Evolutionary conservation across 345 rosid species (phyloP).

Genomic region (Euphorbia peplus): DNA sequence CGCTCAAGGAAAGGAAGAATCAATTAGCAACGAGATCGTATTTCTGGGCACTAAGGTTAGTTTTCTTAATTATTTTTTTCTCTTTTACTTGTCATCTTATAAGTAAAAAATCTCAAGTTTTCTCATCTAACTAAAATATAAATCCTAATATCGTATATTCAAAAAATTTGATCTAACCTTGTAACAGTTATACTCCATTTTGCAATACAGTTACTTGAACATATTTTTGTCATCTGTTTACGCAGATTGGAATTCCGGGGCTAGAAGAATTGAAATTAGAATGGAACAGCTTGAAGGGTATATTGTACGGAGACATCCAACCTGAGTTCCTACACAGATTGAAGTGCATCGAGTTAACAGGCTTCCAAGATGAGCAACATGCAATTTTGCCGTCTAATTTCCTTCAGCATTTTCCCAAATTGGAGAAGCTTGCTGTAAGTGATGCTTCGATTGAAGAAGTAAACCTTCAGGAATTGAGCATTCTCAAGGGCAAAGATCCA

Average conservation of each 20-base stretch:
- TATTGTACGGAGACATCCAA: background rate
- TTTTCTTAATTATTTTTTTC: too few species aligned
- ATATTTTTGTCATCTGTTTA: background rate
- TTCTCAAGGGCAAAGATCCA: background rate
- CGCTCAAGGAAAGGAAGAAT: background rate
- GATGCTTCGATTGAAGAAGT: background rate
- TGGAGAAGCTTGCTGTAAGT: background rate
- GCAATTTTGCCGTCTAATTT: background rate
- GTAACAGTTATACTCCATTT: too few species aligned
- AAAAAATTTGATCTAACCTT: too few species aligned
- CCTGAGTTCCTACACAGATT: background rate
- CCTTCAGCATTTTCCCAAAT: background rate
- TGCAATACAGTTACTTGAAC: too few species aligned
- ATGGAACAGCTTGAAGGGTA: background rate
- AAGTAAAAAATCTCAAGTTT: too few species aligned
- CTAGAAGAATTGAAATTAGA: slow-evolving; percentile 5
- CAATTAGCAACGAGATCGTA: too few species aligned
- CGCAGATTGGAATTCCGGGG: slow-evolving; percentile 1
- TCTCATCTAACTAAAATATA: too few species aligned
- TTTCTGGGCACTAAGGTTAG: too few species aligned
- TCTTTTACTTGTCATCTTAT: too few species aligned
- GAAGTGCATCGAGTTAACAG: background rate
- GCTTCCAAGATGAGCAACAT: background rate
- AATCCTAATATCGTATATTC: too few species aligned
- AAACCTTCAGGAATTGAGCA: background rate